Percentiles rank a stretch among this genome's conserved stretches.
phyloP scores from a whole-genome alignment of 495 filamentous ascomycete genomes.

The Venustampulla echinocandica region DNA sequence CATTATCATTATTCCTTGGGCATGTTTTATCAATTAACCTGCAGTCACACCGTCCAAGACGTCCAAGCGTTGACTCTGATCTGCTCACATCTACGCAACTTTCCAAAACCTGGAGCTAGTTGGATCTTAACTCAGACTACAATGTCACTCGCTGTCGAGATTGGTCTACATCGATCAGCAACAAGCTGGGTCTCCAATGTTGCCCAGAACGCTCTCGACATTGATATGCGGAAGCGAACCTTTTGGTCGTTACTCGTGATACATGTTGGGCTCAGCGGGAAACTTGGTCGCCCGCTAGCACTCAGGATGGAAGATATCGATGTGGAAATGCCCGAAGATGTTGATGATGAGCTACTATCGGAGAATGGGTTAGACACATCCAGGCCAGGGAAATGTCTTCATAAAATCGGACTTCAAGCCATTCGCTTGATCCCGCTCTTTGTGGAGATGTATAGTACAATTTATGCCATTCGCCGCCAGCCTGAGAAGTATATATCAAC shows the following conservation, averaged over 20 bases:
- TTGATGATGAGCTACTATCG: slow-evolving; percentile 56
- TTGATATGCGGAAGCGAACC: slow-evolving; percentile 67
- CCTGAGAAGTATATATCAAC: slow-evolving; percentile 51
- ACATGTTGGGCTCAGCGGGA: slow-evolving; percentile 56
- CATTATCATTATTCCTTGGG: slow-evolving; percentile 68
- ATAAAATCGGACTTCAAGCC: slow-evolving; percentile 52
- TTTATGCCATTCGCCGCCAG: slow-evolving; percentile 56
- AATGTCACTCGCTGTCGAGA: slow-evolving; percentile 56
- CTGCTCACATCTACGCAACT: slow-evolving; percentile 57
- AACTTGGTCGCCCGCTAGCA: slow-evolving; percentile 67
- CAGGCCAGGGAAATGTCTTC: slow-evolving; percentile 50
- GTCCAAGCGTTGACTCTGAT: slow-evolving; percentile 66
- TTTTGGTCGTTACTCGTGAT: slow-evolving; percentile 64
- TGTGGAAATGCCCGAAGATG: slow-evolving; percentile 58
- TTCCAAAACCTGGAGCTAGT: slow-evolving; percentile 70
- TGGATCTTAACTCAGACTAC: slow-evolving; percentile 53
- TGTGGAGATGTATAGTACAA: slow-evolving; percentile 60
- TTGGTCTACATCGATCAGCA: slow-evolving; percentile 62
- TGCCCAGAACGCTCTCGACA: slow-evolving; percentile 45
- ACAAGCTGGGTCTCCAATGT: slow-evolving; percentile 50
- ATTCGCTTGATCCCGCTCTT: slow-evolving; percentile 52
- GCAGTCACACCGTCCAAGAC: slow-evolving; percentile 49
- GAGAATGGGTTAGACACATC: slow-evolving; percentile 41
- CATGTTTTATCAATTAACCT: slow-evolving; percentile 54
- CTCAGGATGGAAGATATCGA: slow-evolving; percentile 64